Evolutionary conservation across 1,139 yeast genomes (phyloP), one percentile per base, ranked within the genome.

Genomic region (Sugiyamaella castrensis): DNA sequence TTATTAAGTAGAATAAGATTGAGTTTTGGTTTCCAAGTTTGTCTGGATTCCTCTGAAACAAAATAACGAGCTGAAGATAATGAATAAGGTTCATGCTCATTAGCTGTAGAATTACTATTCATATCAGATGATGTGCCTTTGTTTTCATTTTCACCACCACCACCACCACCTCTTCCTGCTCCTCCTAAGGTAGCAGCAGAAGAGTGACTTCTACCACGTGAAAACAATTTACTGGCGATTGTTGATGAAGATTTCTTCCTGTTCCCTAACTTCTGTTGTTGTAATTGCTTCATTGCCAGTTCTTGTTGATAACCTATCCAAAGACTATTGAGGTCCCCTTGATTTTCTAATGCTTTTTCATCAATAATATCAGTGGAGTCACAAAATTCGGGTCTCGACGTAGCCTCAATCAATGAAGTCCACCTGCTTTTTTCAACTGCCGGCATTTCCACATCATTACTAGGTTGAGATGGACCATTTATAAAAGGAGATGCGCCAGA

Each of bases 1-100:
- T 86, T 87, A 57, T 81, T 81, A 48, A 87, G 75, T 41, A 89
- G 71, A 13, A 84, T 70, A 40, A 81, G 71, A 49, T 73, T 73
- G 16, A 87, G 60, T 27, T 77, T 74, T 1, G 94, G 91, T 48
- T 76, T 71, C 77, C 87, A 78, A 56, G 81, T 81, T 44, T 79
- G 80, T 52, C 65, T 52, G 1, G 64, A 55, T 37, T 62, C 63
- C 24, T 60, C 62, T 1, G 66, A 57, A 12, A 63, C 56, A 34
- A 61, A 58, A 40, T 62, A 59, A 28, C 61, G 43, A 7, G 60
- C 60, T 8, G 57, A 45, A 4, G 61, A 58, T n/a, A 56, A 19
- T 4, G 52, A 13, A 26, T 37, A 37, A 3, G 60, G 58, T 32
- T 50, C 59, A 13, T 27, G 47, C 19, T 47, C 45, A 26, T 30